phyloP scores from a whole-genome alignment of 1,139 yeast species.

The Nadsonia starkeyi-henricii region DNA sequence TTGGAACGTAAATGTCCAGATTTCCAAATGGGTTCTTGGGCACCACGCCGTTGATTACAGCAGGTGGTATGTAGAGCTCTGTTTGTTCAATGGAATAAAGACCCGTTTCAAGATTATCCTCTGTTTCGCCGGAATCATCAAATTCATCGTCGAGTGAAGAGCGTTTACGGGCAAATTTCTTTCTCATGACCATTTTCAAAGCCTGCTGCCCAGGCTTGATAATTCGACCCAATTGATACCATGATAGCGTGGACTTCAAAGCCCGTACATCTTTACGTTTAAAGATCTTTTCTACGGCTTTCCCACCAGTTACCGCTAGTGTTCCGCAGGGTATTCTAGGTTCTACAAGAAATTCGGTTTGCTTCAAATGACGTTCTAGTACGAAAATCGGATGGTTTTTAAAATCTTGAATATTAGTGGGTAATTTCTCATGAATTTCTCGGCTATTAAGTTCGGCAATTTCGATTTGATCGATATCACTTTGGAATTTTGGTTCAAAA shows the following conservation, averaged over 20 bases:
- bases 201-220: conserved; percentile 61
- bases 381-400: conserved; percentile 82
- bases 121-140: conserved; percentile 34
- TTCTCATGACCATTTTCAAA: conserved; percentile 30
- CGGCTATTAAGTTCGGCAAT: conserved; percentile 53
- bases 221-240: conserved; percentile 75
- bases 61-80: conserved; percentile 50
- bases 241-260: conserved; percentile 63
- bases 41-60: conserved; percentile 44
- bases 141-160: conserved; percentile 17
- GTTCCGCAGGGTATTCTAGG: conserved; percentile 70
- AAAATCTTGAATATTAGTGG: conserved; percentile 69
- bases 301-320: conserved; percentile 27
- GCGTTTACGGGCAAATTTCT: conserved; percentile 11
- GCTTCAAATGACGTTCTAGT: conserved; percentile 56
- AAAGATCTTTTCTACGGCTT: conserved; percentile 34
- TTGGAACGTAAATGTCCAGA: conserved; percentile 58
- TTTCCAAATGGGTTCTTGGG: conserved; percentile 72
- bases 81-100: conserved; percentile 73
- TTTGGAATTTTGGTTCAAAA: conserved; percentile 22
- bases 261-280: conserved; percentile 48
- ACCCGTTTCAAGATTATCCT: conserved; percentile 35
- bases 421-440: conserved; percentile 72
- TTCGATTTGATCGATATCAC: conserved; percentile 53
- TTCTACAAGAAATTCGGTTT: conserved; percentile 49